A percentile compares a stretch with the other conserved stretches of the same genome.
phyloP scores from a whole-genome alignment of 345 rosid genomes.

The Garcia nutans region DNA sequence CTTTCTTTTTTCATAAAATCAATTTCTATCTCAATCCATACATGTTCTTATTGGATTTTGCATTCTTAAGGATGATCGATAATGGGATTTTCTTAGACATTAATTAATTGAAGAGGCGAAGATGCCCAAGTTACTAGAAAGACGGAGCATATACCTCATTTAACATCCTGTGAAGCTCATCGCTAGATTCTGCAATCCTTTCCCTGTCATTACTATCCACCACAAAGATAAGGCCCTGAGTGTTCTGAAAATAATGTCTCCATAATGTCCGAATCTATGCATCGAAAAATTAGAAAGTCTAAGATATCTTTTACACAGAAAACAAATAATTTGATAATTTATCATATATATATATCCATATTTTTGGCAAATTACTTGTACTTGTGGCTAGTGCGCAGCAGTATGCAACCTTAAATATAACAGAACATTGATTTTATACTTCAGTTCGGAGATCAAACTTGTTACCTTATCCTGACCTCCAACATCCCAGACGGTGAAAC shows the following conservation, averaged over 20 bases:
- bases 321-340: neutral
- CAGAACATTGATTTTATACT: neutral
- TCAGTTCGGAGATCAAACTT: neutral
- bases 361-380: neutral
- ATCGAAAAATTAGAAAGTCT: neutral
- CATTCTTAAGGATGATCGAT: neutral
- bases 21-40: neutral
- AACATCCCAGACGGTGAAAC: conserved; percentile 74
- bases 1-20: too few species aligned
- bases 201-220: conserved; percentile 69
- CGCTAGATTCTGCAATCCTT: conserved; percentile 53
- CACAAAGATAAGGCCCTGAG: conserved; percentile 65
- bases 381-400: too few species aligned
- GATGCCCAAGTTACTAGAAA: neutral
- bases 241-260: conserved; percentile 68
- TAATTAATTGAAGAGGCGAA: neutral
- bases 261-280: conserved; percentile 59
- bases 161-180: conserved; percentile 63
- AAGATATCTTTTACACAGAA: neutral
- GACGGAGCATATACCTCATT: conserved; percentile 37
- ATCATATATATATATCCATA: neutral
- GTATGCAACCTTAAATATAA: neutral
- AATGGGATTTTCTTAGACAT: neutral
- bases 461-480: conserved; percentile 70
- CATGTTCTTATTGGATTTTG: neutral